Evolutionary conservation across 768 basidiomycete genomes (phyloP).

Genomic region (Nidularia pulvinata): DNA sequence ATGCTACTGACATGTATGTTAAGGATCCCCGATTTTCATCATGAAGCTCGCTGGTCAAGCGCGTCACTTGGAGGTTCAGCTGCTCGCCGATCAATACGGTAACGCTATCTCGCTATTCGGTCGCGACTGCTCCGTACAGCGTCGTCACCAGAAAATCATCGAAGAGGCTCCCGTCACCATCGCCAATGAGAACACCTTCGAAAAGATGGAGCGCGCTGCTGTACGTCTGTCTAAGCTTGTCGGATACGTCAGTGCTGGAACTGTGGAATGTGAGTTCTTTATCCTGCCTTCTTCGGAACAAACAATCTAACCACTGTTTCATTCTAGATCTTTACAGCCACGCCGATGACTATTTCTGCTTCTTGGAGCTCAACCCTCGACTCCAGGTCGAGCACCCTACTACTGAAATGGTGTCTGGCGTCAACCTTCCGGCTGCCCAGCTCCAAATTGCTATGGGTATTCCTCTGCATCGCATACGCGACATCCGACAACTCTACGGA

Average conservation of each 20-base stretch:
- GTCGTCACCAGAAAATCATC: slow-evolving; percentile 99
- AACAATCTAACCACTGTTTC: slow-evolving; percentile 4
- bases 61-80: slow-evolving; percentile 96
- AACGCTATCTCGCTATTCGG: slow-evolving; percentile 99
- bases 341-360: slow-evolving; percentile 92
- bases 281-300: slow-evolving; percentile 2
- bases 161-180: slow-evolving; percentile 99
- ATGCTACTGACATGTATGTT: slow-evolving; percentile 1
- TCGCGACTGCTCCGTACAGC: slow-evolving; percentile 98
- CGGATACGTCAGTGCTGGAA: slow-evolving; percentile 98
- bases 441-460: slow-evolving; percentile 98
- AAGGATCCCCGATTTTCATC: slow-evolving; percentile 98
- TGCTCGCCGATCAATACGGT: slow-evolving; percentile 98
- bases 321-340: slow-evolving; percentile 89
- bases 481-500: slow-evolving; percentile 95
- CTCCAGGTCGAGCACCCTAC: slow-evolving; percentile 99
- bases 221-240: slow-evolving; percentile 98
- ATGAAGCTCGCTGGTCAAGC: slow-evolving; percentile 99
- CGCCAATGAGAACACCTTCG: slow-evolving; percentile 88
- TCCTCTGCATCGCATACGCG: slow-evolving; percentile 91
- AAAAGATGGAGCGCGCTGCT: slow-evolving; percentile 99
- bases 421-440: slow-evolving; percentile 97
- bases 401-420: slow-evolving; percentile 99
- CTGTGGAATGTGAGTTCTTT: slow-evolving; percentile 82
- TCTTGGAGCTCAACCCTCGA: slow-evolving; percentile 98